Conservation (phyloP, 495 filamentous ascomycete genomes). For the Delitschia confertaspora region DNA sequence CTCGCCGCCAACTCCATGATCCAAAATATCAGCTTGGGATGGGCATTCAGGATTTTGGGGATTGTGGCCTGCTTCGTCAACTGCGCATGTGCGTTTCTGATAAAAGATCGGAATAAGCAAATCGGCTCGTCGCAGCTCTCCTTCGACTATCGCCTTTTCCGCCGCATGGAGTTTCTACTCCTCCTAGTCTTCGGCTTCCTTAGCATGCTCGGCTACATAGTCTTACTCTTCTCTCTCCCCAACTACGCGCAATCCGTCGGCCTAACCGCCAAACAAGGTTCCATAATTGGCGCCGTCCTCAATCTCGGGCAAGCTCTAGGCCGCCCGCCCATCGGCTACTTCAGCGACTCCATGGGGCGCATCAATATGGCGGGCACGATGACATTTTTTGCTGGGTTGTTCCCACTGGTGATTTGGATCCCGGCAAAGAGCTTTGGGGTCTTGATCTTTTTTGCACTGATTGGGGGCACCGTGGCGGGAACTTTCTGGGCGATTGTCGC, state of each 20-base stretch:
- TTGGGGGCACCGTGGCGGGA: slow-evolving; percentile 62
- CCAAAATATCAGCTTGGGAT: slow-evolving; percentile 48
- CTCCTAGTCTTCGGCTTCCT: slow-evolving; percentile 61
- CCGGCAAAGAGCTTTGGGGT: slow-evolving; percentile 56
- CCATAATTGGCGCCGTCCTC: slow-evolving; percentile 60
- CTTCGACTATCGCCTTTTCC: slow-evolving; percentile 56
- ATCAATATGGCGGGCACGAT: slow-evolving; percentile 57
- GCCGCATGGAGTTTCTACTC: slow-evolving; percentile 52
- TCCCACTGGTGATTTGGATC: slow-evolving; percentile 62
- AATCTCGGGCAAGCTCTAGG: slow-evolving; percentile 59
- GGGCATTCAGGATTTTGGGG: slow-evolving; percentile 63
- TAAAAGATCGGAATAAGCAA: slow-evolving; percentile 59
- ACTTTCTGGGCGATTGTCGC: slow-evolving; percentile 63
- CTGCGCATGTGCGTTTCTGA: slow-evolving; percentile 45
- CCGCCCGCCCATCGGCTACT: slow-evolving; percentile 57
- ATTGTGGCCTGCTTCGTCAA: slow-evolving; percentile 53
- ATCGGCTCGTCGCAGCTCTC: slow-evolving; percentile 53
- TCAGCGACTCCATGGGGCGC: slow-evolving; percentile 56
- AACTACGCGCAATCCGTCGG: slow-evolving; percentile 59
- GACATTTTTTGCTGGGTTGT: slow-evolving; percentile 51
- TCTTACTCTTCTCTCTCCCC: slow-evolving; percentile 62
- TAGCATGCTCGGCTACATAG: slow-evolving; percentile 63
- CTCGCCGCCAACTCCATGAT: slow-evolving; percentile 52
- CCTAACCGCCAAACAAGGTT: slow-evolving; percentile 55
- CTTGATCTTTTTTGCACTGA: slow-evolving; percentile 60